Conservation (phyloP, 2,329 filamentous ascomycete species). For the Didymella pomorum region DNA sequence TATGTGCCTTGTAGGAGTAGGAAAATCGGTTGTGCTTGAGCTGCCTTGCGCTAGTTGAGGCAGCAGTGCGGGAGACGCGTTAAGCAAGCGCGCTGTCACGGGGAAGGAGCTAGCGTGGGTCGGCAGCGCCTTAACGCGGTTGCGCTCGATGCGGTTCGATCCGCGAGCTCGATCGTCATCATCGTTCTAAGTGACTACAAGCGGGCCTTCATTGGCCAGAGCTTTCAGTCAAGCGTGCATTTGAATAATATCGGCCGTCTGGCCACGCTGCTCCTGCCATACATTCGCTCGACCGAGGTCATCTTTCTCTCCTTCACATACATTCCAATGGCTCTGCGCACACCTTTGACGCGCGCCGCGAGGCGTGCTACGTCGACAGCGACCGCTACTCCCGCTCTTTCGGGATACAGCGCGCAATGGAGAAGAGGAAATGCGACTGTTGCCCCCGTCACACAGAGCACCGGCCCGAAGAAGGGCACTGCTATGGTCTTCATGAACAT, state of each 20-base stretch:
- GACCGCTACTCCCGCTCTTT: conserved; percentile 39
- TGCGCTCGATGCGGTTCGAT: conserved; percentile 22
- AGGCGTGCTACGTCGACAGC: conserved; percentile 42
- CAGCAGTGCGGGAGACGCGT: conserved; percentile 36
- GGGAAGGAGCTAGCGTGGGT: conserved; percentile 7
- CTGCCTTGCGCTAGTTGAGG: conserved; percentile 26
- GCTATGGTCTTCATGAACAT: conserved; percentile 99
- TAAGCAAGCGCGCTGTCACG: conserved; percentile 36
- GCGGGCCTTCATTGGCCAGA: conserved; percentile 36
- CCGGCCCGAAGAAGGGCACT: conserved; percentile 77
- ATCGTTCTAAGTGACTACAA: background rate
- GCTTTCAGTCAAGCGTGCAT: conserved; percentile 27
- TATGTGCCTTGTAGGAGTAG: background rate
- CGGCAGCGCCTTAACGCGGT: conserved; percentile 12
- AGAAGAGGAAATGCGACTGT: conserved; percentile 59
- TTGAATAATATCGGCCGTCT: conserved; percentile 34
- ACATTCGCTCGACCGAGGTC: conserved; percentile 17
- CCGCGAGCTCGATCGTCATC: conserved; percentile 38
- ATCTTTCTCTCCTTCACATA: conserved; percentile 40
- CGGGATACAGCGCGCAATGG: conserved; percentile 48
- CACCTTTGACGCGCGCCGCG: conserved; percentile 43
- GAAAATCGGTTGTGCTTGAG: background rate
- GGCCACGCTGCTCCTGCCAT: conserved; percentile 24
- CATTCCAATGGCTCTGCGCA: conserved; percentile 49
- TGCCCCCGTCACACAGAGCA: conserved; percentile 71